Base-by-base conservation (phyloP, 2,329 filamentous ascomycete genomes). In the Aspergillus fumigatiaffinis region DNA sequence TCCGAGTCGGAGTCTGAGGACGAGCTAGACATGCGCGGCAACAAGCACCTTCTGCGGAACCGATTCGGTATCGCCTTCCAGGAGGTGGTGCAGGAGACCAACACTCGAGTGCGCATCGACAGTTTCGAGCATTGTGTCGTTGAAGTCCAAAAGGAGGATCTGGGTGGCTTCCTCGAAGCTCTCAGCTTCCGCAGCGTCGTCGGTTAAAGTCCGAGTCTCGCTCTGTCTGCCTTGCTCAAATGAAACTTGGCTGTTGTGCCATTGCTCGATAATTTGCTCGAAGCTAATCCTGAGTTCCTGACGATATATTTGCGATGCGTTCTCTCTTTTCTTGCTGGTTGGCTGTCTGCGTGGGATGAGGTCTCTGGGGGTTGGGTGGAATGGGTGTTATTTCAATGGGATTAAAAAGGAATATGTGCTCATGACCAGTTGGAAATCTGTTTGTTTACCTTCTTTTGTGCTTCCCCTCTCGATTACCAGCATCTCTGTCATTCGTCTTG, bases 51-150 rank as follows among this genome's bases (percentile, higher is more conserved):
- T 54, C 89, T 92, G 1, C 78, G 90, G 53, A 99, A 97, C 75
- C 86, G 89, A 51, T 99, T 99, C 69, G 94, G 94, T 7, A 92
- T 88, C 67, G 93, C 94, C 3, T 99, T 99, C 73, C 92, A 97
- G 72, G 92, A 96, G 69, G 94, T 97, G 0, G 90, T 96, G 2
- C 85, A 88, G 52, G 91, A 97, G 79, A 97, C 93, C 17, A 94
- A 88, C 58, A 91, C 93, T 0, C 79, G 92, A 17, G 92, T 97
- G 21, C 82, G 92, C 59, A 95, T 97, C 70, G 94, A 99, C 75
- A 95, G 90, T 73, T 99, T 99, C 69, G 94, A 99, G 76, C 91
- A 96, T 73, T 96, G 91, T 68, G 94, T 97, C 7, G 92, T 97
- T 50, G 94, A 99, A 73, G 93, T 99, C n/a, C 88, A 88, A 76